A percentile compares a stretch with the other conserved stretches of the same genome.
Evolutionary conservation across 306 rosid genomes (phyloP).

Genomic region (Dalbergia oliveri): DNA sequence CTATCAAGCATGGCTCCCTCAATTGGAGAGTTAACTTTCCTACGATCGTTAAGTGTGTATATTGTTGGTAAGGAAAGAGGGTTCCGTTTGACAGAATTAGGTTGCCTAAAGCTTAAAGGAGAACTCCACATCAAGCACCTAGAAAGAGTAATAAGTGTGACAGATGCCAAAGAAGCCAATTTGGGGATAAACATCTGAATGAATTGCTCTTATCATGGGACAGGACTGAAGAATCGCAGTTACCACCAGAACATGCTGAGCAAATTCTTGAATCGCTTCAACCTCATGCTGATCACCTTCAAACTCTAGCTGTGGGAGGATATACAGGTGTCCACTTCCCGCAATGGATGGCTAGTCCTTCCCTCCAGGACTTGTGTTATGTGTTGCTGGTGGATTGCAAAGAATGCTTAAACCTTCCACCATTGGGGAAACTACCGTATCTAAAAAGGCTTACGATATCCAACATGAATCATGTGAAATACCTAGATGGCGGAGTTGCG

Average conservation of each 20-base stretch:
- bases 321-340: conserved; percentile 1
- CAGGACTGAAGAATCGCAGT: background rate
- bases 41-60: background rate
- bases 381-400: background rate
- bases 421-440: conserved; percentile 14
- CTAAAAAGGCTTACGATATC: background rate
- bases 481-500: background rate
- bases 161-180: background rate
- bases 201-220: background rate
- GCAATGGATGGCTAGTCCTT: conserved; percentile 21
- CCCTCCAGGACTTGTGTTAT: background rate
- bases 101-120: background rate
- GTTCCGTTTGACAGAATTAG: conserved; percentile 8
- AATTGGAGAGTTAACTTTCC: conserved; percentile 2
- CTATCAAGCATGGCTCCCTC: background rate
- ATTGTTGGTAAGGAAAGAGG: conserved; percentile 8
- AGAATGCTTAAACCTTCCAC: background rate
- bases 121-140: background rate
- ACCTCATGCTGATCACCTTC: conserved; percentile 10
- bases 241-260: background rate
- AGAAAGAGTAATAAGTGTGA: conserved; percentile 11
- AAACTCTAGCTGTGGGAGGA: background rate
- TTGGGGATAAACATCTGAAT: background rate
- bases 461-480: background rate
- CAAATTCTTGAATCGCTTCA: conserved; percentile 23